A percentile compares a stretch with the other conserved stretches of the same genome.
These are phyloP conservation scores for Globisporangium viniferum DNA, from an alignment of 352 stramenopile species.

Conservation along the genomic window DNA sequence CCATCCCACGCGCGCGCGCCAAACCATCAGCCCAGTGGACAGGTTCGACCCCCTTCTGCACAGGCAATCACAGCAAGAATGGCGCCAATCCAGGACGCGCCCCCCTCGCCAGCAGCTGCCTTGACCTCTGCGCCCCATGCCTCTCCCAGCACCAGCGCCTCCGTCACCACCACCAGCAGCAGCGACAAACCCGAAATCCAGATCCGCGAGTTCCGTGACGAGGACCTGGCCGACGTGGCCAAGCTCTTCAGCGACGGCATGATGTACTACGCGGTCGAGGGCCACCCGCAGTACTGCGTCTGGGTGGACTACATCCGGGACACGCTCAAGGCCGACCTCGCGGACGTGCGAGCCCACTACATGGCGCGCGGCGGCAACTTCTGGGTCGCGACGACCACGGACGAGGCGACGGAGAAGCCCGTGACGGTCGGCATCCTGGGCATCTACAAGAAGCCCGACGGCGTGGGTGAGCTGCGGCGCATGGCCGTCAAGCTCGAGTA, in stretches of 20 bases:
- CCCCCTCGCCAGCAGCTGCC: neutral
- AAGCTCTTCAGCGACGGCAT: conserved; percentile 20
- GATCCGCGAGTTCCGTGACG: conserved; percentile 7
- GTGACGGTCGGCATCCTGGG: conserved; percentile 12
- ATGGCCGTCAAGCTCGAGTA: conserved; percentile 11
- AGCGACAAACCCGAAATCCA: neutral
- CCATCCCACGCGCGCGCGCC: neutral
- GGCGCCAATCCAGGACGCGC: neutral
- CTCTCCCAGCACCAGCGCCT: neutral
- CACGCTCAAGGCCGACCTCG: conserved; percentile 5
- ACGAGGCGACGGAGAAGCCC: neutral
- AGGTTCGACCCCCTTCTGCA: neutral
- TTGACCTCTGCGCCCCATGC: neutral
- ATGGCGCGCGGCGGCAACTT: conserved; percentile 11
- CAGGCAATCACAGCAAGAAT: neutral
- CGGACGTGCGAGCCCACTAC: conserved; percentile 8
- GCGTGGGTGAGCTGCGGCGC: conserved; percentile 7
- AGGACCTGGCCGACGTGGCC: neutral
- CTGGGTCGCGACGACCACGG: conserved; percentile 6
- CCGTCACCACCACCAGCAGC: neutral
- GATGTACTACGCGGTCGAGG: conserved; percentile 12
- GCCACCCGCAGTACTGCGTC: conserved; percentile 12
- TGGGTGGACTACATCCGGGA: conserved; percentile 14
- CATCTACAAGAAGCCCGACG: neutral
- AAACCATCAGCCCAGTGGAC: neutral